phyloP scores from a whole-genome alignment of 1,284 basidiomycete species.

The Trichosporon sp. region DNA sequence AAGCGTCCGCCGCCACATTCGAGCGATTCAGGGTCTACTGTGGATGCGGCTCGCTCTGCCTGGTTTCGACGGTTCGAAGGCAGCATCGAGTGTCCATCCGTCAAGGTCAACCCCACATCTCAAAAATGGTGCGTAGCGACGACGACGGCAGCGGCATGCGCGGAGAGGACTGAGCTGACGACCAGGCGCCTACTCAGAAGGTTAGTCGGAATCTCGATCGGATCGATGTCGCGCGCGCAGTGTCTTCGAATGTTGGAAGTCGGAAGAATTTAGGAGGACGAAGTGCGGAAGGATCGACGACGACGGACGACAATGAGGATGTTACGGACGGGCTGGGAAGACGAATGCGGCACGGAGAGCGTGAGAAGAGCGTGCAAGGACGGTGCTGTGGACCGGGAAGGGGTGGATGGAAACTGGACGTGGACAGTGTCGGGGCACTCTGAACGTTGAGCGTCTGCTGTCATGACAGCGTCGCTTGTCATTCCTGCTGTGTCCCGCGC shows the following conservation, averaged over 20 bases:
- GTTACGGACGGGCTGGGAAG: neutral
- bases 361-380: neutral
- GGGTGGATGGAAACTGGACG: neutral
- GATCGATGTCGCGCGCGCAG: conserved; percentile 22
- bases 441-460: neutral
- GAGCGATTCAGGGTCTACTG: neutral
- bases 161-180: conserved; percentile 25
- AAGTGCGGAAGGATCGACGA: neutral
- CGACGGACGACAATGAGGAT: neutral
- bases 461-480: too few relatives aligned
- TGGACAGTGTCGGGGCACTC: neutral
- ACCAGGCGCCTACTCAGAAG: conserved; percentile 36
- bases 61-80: conserved; percentile 16
- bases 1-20: conserved; percentile 13
- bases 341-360: neutral
- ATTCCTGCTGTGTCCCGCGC: neutral
- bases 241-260: neutral
- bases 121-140: conserved; percentile 34
- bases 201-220: conserved; percentile 27
- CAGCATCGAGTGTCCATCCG: conserved; percentile 24
- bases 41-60: neutral
- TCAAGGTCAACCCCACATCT: conserved; percentile 26
- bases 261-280: neutral
- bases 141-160: neutral
- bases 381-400: neutral